Base-by-base conservation (phyloP, 2,329 filamentous ascomycete genomes). In the Penicillium sp. region DNA sequence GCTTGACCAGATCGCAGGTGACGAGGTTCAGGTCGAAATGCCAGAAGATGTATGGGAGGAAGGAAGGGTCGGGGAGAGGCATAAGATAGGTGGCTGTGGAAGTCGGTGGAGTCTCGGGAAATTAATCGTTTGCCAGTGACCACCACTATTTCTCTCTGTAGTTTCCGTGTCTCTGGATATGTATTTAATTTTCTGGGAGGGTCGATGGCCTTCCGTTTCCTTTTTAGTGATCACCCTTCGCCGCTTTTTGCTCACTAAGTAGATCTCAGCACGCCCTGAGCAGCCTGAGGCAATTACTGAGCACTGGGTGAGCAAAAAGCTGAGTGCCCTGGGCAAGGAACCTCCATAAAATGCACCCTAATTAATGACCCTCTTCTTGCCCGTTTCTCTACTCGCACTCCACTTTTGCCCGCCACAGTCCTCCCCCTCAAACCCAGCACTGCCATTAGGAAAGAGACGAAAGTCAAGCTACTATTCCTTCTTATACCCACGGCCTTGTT, bases 221-320 rank as follows among this genome's bases (percentile, higher is more conserved):
- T 49, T 62, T 62, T 62, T 58, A 62, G 60, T 62, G 60, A 54
- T 62, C 60, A 58, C 48, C 48, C 54, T 29, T 62, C 21, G 60
- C 54, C 49, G 49, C 60, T 62, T 62, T 62, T 62, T 58, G 47
- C 60, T 62, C 51, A 55, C 55, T 56, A 50, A 62, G 50, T 55
- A 26, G 23, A 26, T 26, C 23, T 26, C 23, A 26, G 23, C 23
- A 26, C 46, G 61, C 56, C 19, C 61, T 59, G 56, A 60, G 55
- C 50, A 51, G 55, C 50, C 60, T 58, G 50, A 62, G 49, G 44
- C 50, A 30, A 54, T 59, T 41, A 62, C 51, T 62, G 48, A 62
- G 50, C 44, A 58, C 23, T 3, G 26, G 41, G 44, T 48, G 19
- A 54, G 35, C 21, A 15, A 26, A 45, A 54, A 31, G 21, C 52